A percentile compares a stretch with the other conserved stretches of the same genome.
Conservation (phyloP, 1,284 basidiomycete genomes). For the Neolentinus lepideus region DNA sequence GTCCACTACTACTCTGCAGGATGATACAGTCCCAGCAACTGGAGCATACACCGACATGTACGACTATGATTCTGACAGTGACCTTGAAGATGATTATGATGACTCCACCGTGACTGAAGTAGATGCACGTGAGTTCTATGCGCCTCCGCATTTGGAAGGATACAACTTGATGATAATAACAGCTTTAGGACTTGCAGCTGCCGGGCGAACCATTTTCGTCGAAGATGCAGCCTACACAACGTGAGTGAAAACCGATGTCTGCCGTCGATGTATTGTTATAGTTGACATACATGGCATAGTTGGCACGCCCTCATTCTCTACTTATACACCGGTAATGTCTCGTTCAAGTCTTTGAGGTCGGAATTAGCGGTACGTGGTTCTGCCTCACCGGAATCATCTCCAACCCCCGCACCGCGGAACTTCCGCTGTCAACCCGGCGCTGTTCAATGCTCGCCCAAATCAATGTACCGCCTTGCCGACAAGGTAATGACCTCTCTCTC, state of each 20-base stretch:
- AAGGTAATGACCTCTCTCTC: not conserved
- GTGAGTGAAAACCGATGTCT: constrained; percentile 7
- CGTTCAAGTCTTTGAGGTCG: not conserved
- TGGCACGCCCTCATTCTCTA: not conserved
- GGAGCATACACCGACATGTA: constrained; percentile 5
- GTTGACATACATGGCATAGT: not conserved
- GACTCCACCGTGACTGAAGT: not conserved
- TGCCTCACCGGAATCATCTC: not conserved
- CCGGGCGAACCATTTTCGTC: constrained; percentile 10
- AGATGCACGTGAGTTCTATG: too few relatives aligned
- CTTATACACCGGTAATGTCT: not conserved
- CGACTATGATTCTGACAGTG: constrained; percentile 9
- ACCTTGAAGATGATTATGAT: constrained; percentile 5
- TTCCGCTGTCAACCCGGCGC: not conserved
- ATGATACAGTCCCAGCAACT: constrained; percentile 2
- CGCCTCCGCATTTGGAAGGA: not conserved
- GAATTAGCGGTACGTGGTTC: not conserved
- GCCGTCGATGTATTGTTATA: not conserved
- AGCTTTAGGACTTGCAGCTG: not conserved
- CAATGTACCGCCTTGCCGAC: not conserved
- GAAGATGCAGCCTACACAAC: constrained; percentile 14
- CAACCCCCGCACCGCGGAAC: not conserved
- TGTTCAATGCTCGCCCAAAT: not conserved
- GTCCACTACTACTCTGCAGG: constrained; percentile 8
- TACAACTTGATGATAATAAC: not conserved